phyloP scores from a whole-genome alignment of 169 alveolate genomes.

The Eimeria acervulina region DNA sequence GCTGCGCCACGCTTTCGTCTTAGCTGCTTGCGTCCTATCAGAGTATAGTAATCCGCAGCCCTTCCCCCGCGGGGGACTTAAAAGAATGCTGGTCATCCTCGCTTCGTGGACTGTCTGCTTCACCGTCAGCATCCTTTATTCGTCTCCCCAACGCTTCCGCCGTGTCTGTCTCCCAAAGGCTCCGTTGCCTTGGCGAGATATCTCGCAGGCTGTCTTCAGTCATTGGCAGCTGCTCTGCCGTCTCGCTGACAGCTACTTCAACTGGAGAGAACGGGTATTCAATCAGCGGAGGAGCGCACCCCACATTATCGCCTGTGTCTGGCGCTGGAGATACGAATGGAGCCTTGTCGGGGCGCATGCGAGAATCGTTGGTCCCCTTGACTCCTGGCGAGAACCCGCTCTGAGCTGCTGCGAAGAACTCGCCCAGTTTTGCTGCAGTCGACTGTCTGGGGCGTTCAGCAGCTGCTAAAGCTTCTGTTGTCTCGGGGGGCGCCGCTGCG shows the following conservation, averaged over 20 bases:
- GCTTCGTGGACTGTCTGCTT: constrained; percentile 24
- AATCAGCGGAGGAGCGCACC: constrained; percentile 29
- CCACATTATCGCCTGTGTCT: not conserved
- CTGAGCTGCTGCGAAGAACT: constrained; percentile 37
- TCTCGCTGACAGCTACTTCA: not conserved
- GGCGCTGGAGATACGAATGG: not conserved
- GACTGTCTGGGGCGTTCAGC: constrained; percentile 47
- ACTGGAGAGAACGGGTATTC: constrained; percentile 15
- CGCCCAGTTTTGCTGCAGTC: constrained; percentile 49
- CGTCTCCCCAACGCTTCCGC: not conserved
- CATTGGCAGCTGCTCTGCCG: not conserved
- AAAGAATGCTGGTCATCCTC: not conserved
- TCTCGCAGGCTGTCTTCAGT: not conserved
- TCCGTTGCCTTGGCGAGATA: constrained; percentile 27
- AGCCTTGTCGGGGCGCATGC: not conserved
- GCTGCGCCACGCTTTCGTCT: not conserved
- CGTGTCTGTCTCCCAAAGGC: constrained; percentile 35
- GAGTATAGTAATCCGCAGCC: constrained; percentile 39
- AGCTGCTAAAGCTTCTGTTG: not conserved
- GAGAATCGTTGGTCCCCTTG: not conserved
- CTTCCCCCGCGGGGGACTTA: constrained; percentile 50
- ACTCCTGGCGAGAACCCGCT: not conserved
- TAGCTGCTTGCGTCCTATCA: not conserved
- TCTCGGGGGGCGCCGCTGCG: constrained; percentile 16
- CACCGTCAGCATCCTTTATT: not conserved